These are phyloP conservation scores for Fusarium acutatum DNA, from an alignment of 2,329 filamentous ascomycete species.

Conservation along the genomic window DNA sequence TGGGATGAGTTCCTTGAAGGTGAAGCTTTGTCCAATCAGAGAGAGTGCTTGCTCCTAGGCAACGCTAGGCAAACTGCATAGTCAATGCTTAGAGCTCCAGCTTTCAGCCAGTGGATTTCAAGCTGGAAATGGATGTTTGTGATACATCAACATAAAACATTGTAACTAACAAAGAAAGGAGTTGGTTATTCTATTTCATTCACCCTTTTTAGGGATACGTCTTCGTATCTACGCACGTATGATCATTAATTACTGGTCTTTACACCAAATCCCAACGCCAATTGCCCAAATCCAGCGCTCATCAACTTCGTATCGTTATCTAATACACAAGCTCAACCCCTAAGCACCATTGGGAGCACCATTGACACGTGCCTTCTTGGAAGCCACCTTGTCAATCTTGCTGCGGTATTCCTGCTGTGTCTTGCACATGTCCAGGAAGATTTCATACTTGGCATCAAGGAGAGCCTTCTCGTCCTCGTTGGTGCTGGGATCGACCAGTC, in stretches of 20 bases:
- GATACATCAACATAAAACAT: neutral
- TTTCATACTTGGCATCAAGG: conserved; percentile 87
- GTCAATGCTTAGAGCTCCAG: conserved; percentile 3
- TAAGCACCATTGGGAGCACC: conserved; percentile 45
- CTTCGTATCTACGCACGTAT: conserved; percentile 4
- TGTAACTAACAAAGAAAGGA: neutral
- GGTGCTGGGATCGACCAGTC: conserved; percentile 77
- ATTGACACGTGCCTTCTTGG: conserved; percentile 47
- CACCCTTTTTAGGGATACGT: conserved; percentile 1
- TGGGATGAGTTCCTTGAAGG: conserved; percentile 33
- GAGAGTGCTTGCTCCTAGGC: conserved; percentile 14
- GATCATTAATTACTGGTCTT: conserved; percentile 27
- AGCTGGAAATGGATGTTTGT: neutral
- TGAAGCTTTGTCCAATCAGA: conserved; percentile 49
- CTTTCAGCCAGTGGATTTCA: neutral
- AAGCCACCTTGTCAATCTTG: conserved; percentile 73
- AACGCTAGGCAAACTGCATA: conserved; percentile 22
- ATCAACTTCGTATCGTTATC: conserved; percentile 5
- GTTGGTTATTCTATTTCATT: conserved; percentile 20
- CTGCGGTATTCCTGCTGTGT: conserved; percentile 84
- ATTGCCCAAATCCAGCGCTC: conserved; percentile 12
- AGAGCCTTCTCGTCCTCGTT: conserved; percentile 80
- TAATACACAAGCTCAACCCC: neutral
- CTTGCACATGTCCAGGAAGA: conserved; percentile 93
- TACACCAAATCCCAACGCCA: conserved; percentile 15